Base-by-base conservation (phyloP, 73 alveolate species). In the Paramecium primaurelia region DNA sequence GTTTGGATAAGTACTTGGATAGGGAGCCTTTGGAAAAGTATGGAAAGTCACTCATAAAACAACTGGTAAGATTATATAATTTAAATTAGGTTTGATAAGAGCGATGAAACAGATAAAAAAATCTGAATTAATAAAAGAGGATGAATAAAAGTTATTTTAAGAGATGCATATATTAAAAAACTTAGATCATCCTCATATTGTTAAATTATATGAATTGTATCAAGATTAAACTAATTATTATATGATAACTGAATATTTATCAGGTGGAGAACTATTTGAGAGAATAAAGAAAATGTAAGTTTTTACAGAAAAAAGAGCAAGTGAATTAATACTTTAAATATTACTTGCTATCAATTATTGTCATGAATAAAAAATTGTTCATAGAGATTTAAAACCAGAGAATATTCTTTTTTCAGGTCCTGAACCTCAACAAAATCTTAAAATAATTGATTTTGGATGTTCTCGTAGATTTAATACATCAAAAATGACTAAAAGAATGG, bases 101-200 rank as follows among this genome's bases (percentile, higher is more conserved):
- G 99, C 99, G 1, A 93, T 97, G 95, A 97, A 97, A 90, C 97
- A 96, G 77, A 97, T 97, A 97, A 86, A 84, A 84, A 97, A 97
- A 93, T 93, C 97, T 44, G 86, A 77, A 47, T 51, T 89, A 38
- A 71, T 89, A 20, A 89, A 71, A 71, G 94, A 89, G 42, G 94
- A 89, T 38, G 94, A 89, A 71, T 47, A 69, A 47, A 89, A 83
- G 32, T 14, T 89, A 71, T 89, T 89, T 34, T 68, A 84, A 25
- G 99, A 97, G 92, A 95, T 97, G 90, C 77, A 95, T 58, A 96
- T 97, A 20, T 87, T 97, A 42, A 97, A 96, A 92, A 92, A 93
- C 88, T 77, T 97, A 42, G 98, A 97, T 71, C 99, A 97, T 93
- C 99, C 99, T 10, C 95, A 96, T 88, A 96, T 97, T 73, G 96